Conservation (phyloP, 2,329 filamentous ascomycete species). For the Diaporthe citrichinensis region DNA sequence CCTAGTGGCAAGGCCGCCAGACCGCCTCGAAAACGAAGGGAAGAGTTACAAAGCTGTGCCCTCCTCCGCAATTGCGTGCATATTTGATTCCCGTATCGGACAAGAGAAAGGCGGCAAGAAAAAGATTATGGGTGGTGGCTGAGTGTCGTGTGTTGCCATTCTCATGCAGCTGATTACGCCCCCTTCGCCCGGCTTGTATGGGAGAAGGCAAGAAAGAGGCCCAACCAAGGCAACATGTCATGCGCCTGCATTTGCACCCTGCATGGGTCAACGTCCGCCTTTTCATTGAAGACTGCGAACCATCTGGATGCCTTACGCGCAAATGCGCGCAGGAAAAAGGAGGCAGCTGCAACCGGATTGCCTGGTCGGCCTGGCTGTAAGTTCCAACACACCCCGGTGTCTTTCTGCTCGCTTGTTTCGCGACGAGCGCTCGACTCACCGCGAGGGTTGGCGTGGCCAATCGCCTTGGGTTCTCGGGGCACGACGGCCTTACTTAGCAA, state of each 20-base stretch:
- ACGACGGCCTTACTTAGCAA: slow-evolving; percentile 19
- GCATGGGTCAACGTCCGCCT: slow-evolving; percentile 12
- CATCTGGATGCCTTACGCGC: slow-evolving; percentile 22
- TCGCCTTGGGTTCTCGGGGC: not conserved
- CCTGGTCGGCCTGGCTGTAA: not conserved
- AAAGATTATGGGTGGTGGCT: not conserved
- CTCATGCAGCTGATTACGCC: slow-evolving; percentile 1
- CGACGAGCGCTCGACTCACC: not conserved
- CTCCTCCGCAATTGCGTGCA: slow-evolving; percentile 2
- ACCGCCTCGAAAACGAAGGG: not conserved
- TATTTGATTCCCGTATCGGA: not conserved
- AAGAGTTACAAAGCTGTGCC: not conserved
- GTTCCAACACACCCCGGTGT: not conserved
- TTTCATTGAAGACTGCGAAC: slow-evolving; percentile 5
- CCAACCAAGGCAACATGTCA: not conserved
- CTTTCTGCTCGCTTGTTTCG: not conserved
- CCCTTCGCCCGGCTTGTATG: slow-evolving; percentile 25
- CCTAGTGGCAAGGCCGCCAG: slow-evolving; percentile 1
- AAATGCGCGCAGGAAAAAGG: not conserved
- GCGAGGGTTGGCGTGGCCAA: slow-evolving; percentile 14
- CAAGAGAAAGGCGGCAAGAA: not conserved
- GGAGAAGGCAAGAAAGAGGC: not conserved
- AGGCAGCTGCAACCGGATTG: not conserved
- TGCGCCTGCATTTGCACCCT: not conserved
- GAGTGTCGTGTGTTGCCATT: not conserved